A percentile compares a stretch with the other conserved stretches of the same genome.
Evolutionary conservation across 192 early-diverging fungal genomes (phyloP).

Genomic region (Linnemannia exigua): DNA sequence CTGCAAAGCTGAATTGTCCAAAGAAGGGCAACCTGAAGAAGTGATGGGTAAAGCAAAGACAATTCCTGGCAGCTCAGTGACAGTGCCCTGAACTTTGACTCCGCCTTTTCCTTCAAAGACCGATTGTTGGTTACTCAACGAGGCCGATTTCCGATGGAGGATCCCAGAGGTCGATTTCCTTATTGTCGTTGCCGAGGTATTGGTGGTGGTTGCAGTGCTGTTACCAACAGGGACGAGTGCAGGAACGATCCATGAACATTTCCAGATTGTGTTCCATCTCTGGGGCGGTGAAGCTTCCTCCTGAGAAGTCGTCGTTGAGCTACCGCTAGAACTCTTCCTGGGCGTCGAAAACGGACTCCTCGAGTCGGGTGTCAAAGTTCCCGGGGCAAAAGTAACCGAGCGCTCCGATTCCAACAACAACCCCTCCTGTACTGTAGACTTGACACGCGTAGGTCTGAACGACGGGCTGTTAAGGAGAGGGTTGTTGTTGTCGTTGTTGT

Average conservation of each 20-base stretch:
- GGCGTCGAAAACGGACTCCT: background rate
- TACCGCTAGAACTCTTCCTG: background rate
- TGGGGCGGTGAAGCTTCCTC: background rate
- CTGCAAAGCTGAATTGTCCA: background rate
- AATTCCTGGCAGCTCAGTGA: conserved; percentile 30
- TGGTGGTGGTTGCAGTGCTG: background rate
- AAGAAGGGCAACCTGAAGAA: background rate
- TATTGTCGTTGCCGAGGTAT: background rate
- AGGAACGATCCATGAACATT: conserved; percentile 43
- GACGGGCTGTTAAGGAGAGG: background rate
- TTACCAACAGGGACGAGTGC: conserved; percentile 15
- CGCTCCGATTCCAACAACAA: background rate
- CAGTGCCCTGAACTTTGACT: conserved; percentile 24
- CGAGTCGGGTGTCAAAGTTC: background rate
- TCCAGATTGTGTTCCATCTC: conserved; percentile 36
- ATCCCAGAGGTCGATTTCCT: background rate
- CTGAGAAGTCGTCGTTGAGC: background rate
- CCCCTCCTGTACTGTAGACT: background rate
- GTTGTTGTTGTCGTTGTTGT: background rate
- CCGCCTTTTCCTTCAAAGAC: conserved; percentile 34
- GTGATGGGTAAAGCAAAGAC: conserved; percentile 15
- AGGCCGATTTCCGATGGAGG: conserved; percentile 19
- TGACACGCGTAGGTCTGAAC: background rate
- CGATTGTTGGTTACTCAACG: conserved; percentile 15
- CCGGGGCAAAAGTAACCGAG: background rate